Percentiles rank a stretch among this genome's conserved stretches.
phyloP scores from a whole-genome alignment of 441 rosid species.

The Manihot esculenta region DNA sequence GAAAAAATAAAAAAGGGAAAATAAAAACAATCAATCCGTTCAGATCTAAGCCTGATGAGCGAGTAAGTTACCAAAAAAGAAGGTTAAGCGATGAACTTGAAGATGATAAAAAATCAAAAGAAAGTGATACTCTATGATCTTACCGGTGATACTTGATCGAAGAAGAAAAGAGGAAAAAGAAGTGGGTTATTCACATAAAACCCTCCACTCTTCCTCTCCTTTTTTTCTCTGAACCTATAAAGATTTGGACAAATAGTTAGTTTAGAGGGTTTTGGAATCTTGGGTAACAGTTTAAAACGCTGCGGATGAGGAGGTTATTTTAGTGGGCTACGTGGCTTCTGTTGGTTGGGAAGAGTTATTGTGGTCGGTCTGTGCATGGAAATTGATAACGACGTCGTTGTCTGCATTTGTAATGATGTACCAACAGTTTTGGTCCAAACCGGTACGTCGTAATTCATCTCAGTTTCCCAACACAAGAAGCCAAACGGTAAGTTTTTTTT shows the following conservation, averaged over 20 bases:
- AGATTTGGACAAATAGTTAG: constrained; percentile 11
- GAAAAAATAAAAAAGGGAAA: background rate
- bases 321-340: constrained; percentile 5
- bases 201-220: background rate
- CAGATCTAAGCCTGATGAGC: background rate
- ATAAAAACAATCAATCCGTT: constrained; percentile 11
- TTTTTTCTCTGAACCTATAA: background rate
- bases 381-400: background rate
- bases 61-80: background rate
- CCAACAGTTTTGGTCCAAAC: too few relatives aligned
- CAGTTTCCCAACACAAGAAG: too few relatives aligned
- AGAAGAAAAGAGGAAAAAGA: background rate
- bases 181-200: background rate
- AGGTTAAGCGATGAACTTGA: background rate
- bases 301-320: background rate
- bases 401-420: background rate
- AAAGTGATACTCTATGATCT: background rate
- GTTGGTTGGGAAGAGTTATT: background rate
- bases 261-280: background rate
- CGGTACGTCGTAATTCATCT: too few relatives aligned
- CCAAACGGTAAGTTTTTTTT: too few relatives aligned
- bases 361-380: too few relatives aligned
- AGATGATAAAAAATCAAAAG: background rate
- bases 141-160: background rate
- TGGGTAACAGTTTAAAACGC: background rate